phyloP scores from a whole-genome alignment of 23 red algal genomes.

The Gracilaria caudata region DNA sequence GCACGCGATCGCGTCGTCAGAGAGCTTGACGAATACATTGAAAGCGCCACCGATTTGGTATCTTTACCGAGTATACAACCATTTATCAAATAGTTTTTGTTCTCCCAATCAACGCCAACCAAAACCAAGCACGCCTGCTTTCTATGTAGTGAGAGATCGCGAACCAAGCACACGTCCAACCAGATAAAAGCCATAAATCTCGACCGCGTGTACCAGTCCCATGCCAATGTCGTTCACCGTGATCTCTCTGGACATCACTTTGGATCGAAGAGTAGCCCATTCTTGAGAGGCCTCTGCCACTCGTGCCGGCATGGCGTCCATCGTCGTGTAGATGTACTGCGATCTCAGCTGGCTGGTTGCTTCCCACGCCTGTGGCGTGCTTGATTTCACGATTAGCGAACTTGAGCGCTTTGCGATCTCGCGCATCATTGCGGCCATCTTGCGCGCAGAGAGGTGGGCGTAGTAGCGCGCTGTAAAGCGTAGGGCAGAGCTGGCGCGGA shows the following conservation, averaged over 20 bases:
- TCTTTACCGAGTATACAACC: conserved; percentile 18
- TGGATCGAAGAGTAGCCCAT: conserved; percentile 45
- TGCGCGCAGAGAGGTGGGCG: too few relatives aligned
- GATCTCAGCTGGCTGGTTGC: conserved; percentile 50
- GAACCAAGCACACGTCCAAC: conserved; percentile 51
- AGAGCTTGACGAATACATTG: conserved; percentile 53
- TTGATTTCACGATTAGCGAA: conserved; percentile 51
- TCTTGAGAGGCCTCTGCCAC: conserved; percentile 60
- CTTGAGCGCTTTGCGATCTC: conserved; percentile 45
- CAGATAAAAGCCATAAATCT: conserved; percentile 71
- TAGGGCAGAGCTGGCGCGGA: background rate
- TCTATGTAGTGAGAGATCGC: conserved; percentile 38
- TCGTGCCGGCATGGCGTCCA: conserved; percentile 73
- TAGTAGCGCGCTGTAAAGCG: background rate
- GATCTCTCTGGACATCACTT: conserved; percentile 36
- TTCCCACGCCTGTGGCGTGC: conserved; percentile 57
- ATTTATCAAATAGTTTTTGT: conserved; percentile 2
- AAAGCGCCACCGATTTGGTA: conserved; percentile 42
- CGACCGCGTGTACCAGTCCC: conserved; percentile 32
- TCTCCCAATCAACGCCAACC: background rate
- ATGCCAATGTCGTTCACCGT: conserved; percentile 58
- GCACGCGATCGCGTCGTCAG: conserved; percentile 19
- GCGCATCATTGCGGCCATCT: conserved; percentile 40
- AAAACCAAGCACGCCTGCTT: background rate
- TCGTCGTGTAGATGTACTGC: conserved; percentile 67